Evolutionary conservation across 371 early-diverging fungal species (phyloP).

Genomic region (Circinella minor): DNA sequence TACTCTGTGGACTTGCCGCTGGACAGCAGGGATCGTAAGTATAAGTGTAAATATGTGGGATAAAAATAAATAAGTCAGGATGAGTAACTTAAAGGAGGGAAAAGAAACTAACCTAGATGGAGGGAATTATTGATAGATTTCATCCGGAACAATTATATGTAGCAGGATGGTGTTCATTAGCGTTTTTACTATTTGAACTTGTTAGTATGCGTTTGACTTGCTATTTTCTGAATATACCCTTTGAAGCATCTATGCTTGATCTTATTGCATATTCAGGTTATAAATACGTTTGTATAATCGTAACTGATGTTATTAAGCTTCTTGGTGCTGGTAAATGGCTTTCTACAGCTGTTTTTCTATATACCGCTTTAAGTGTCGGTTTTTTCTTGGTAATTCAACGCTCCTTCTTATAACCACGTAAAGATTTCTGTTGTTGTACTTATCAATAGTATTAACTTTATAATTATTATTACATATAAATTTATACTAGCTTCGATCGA

Average conservation of each 20-base stretch:
- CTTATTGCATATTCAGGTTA: conserved; percentile 93
- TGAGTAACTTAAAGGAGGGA: neutral
- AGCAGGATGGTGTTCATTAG: conserved; percentile 87
- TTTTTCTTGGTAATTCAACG: conserved; percentile 57
- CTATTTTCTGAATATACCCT: conserved; percentile 88
- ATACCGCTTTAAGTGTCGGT: conserved; percentile 79
- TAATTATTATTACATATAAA: conserved; percentile 1
- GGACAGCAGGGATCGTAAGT: conserved; percentile 68
- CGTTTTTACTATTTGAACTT: conserved; percentile 83
- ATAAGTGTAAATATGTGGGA: too few species aligned
- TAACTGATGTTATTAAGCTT: conserved; percentile 57
- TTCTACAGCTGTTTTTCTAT: conserved; percentile 71
- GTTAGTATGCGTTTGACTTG: conserved; percentile 82
- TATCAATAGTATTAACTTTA: neutral
- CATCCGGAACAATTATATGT: conserved; percentile 90
- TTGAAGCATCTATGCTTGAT: conserved; percentile 89
- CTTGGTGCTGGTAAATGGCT: conserved; percentile 56
- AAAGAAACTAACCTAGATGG: too few species aligned
- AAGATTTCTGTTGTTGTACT: neutral
- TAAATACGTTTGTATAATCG: conserved; percentile 89
- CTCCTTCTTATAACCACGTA: neutral
- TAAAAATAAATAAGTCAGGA: neutral
- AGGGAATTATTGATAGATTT: conserved; percentile 59
- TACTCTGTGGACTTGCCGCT: conserved; percentile 81
- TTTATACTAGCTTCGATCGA: conserved; percentile 71